A percentile compares a stretch with the other conserved stretches of the same genome.
Conservation (phyloP, 352 stramenopile genomes). For the Peronospora destructor region DNA sequence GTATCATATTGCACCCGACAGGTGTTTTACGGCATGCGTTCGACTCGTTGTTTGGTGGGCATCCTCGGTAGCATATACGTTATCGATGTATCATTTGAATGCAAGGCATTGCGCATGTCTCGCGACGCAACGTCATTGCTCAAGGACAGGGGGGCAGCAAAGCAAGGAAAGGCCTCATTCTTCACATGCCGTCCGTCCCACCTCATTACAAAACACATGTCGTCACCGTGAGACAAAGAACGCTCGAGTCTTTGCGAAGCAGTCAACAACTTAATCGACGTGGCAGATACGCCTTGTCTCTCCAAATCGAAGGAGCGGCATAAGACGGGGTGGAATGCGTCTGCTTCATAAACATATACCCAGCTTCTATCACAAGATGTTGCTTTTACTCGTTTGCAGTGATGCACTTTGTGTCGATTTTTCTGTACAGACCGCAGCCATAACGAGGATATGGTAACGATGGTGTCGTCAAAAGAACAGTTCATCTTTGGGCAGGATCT, state of each 20-base stretch:
- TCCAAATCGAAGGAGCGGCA: background rate
- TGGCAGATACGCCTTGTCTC: background rate
- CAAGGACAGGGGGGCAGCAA: slow-evolving; percentile 7
- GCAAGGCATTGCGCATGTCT: slow-evolving; percentile 1
- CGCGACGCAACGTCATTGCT: background rate
- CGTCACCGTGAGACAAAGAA: background rate
- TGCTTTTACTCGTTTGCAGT: too few relatives aligned
- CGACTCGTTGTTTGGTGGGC: slow-evolving; percentile 1
- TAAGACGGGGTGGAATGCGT: too few relatives aligned
- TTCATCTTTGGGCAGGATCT: too few relatives aligned
- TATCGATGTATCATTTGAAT: background rate
- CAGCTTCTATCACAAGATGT: too few relatives aligned
- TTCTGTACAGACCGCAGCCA: too few relatives aligned
- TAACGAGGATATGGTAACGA: too few relatives aligned
- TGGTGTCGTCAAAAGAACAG: too few relatives aligned
- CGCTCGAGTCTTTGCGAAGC: background rate
- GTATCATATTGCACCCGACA: slow-evolving; percentile 4
- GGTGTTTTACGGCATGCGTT: slow-evolving; percentile 8
- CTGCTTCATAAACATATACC: background rate
- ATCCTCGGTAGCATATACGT: background rate
- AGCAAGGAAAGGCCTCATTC: slow-evolving; percentile 6
- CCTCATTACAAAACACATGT: background rate
- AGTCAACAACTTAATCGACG: background rate
- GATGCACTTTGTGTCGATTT: too few relatives aligned
- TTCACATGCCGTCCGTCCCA: slow-evolving; percentile 4